Base-by-base conservation (phyloP, 2,329 filamentous ascomycete species). In the Leptosphaerulina australis region DNA sequence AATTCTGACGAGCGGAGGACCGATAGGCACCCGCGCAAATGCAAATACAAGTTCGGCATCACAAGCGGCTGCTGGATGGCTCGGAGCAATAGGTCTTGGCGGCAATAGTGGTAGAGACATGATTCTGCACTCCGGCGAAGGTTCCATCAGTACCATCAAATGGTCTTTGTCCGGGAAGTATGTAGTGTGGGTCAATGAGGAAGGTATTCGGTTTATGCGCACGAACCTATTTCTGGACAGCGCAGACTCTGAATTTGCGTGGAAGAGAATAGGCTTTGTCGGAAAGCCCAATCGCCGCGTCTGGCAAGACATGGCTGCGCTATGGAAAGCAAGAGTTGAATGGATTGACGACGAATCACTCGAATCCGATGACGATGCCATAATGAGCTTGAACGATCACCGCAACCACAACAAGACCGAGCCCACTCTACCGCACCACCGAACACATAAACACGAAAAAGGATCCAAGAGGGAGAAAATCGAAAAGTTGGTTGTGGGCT, bases 171-270 rank as follows among this genome's bases (percentile, higher is more conserved):
- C 91, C 0, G 93, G 94, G 0, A 94, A 88, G 74, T 97, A 92
- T 66, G 88, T 97, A 1, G 90, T 87, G 0, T 99, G 94, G 94
- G 82, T 96, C 30, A 99, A 97, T 66, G 94, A 99, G 73, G 88
- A 95, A 65, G 94, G 94, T 3, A 95, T 97, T 69, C 97, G 97
- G 71, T 94, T 99, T 53, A 97, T 97, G 92, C 85, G 94, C 28
- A 91, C 91, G 4, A 90, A 94, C 68, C 69, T 95, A 15, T 85
- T 92, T 60, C 80, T 97, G 4, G 90, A 95, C 5, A 85, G 79
- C 55, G 81, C 81, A 10, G 88, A 96, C 65, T 77, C 82, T 1
- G 92, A 97, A 12, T 86, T 88, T 58, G 90, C 92, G 2, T 99
- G 95, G 95, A 96, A 94, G 72, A 83, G 93, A 8, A 90, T 99